Evolutionary conservation across 768 basidiomycete genomes (phyloP), one percentile per base, ranked within the genome.

Genomic region (Phanerochaete carnosa): DNA sequence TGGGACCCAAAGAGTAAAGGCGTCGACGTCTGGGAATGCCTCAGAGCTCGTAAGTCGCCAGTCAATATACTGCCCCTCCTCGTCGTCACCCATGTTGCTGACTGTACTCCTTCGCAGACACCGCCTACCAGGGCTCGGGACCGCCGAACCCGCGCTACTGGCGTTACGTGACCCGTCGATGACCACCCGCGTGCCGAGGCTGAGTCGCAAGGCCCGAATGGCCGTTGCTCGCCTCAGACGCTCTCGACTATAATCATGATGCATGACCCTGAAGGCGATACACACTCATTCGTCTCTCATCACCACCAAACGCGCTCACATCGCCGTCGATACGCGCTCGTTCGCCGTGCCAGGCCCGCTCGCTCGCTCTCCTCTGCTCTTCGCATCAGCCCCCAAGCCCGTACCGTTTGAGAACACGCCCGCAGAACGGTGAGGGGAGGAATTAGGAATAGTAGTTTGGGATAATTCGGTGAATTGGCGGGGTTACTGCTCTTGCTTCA

Each of bases 1-100:
- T 90, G 88, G 88, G 85, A 90, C 73, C 72, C 82, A 22, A 81
- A 80, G 72, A 78, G 81, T 57, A 81, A 82, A 33, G 83, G 86
- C 29, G 89, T 90, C 45, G 86, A 89, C 60, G 81, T 90, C 59
- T 90, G 88, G 88, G 88, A 90, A 66, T 90, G 89, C 69, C 76
- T 89, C 58, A 73, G 77, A 72, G 81, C 83, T 66, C 89, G 89
- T 90, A 73, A 72, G 87, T 82, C 23, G 8, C 30, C 25, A 49
- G n/a, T n/a, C n/a, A n/a, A n/a, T n/a, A n/a, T n/a, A n/a, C n/a
- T 54, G 22, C 28, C 45, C 19, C 54, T 43, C 53, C n/a, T 22
- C 50, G 22, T 43, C 55, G 33, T 45, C 25, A 23, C 39, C 45
- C 19, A 53, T 47, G 13, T 62, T 66, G 57, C 54, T 59, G 50